phyloP scores from a whole-genome alignment of 2,329 filamentous ascomycete species.

The Colletotrichum sp. region DNA sequence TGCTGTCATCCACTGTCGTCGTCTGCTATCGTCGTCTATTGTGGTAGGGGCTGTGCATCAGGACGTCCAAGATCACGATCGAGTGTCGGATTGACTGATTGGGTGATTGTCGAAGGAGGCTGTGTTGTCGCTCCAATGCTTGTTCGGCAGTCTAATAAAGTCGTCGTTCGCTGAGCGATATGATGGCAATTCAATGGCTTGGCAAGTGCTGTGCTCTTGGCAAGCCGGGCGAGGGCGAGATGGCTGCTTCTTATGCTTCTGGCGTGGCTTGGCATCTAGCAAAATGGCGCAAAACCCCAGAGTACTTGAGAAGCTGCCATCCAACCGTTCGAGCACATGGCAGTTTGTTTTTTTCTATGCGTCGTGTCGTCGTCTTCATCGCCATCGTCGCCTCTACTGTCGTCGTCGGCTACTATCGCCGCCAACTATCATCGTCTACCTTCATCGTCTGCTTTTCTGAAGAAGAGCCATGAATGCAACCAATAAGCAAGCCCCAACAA shows the following conservation, averaged over 20 bases:
- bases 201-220: not conserved
- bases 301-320: not conserved
- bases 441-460: not conserved
- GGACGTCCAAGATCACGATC: not conserved
- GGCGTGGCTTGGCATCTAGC: not conserved
- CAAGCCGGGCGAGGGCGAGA: not conserved
- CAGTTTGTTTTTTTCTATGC: rapidly evolving
- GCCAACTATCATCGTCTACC: not conserved
- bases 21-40: too few species aligned
- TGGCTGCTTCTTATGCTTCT: conserved; percentile 7
- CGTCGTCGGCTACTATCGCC: too few species aligned
- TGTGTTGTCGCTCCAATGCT: not conserved
- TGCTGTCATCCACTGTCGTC: too few species aligned
- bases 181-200: not conserved
- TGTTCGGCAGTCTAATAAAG: not conserved
- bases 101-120: not conserved
- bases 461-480: rapidly evolving
- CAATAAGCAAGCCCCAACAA: not conserved
- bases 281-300: not conserved
- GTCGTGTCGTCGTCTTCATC: not conserved
- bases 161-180: not conserved
- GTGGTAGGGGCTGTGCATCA: not conserved
- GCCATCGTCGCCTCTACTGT: not conserved
- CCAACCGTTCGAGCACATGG: conserved; percentile 7
- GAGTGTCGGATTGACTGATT: not conserved